Conservation (phyloP, 148 eudicot species). For the Camellia sinensis region DNA sequence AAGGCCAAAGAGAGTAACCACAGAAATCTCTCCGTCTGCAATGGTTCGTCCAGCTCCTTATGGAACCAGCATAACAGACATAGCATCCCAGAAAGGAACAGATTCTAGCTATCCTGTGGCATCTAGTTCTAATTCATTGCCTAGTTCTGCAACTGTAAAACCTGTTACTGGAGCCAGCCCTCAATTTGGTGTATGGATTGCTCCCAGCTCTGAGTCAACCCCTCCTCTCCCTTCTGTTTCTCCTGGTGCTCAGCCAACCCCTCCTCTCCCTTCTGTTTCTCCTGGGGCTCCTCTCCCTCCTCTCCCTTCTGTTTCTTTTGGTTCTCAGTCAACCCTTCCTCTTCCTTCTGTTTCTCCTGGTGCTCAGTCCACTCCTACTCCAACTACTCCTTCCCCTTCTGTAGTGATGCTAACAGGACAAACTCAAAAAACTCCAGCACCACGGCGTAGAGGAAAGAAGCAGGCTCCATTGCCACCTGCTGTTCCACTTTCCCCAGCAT, state of each 20-base stretch:
- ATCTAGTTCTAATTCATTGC: slow-evolving; percentile 25
- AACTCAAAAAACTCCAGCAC: slow-evolving; percentile 41
- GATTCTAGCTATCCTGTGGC: slow-evolving; percentile 20
- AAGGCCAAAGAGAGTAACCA: slow-evolving; percentile 62
- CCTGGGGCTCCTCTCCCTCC: slow-evolving; percentile 31
- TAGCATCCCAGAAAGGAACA: slow-evolving; percentile 15
- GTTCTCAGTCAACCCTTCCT: slow-evolving; percentile 30
- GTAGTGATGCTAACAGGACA: slow-evolving; percentile 39
- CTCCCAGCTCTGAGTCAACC: slow-evolving; percentile 34
- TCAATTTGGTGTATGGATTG: slow-evolving; percentile 31
- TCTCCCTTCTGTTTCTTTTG: slow-evolving; percentile 33
- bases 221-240: slow-evolving; percentile 31
- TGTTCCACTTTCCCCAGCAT: slow-evolving; percentile 28
- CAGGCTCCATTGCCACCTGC: slow-evolving; percentile 30
- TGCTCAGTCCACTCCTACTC: slow-evolving; percentile 22
- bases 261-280: slow-evolving; percentile 32
- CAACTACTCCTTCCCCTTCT: slow-evolving; percentile 26
- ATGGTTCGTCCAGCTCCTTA: slow-evolving; percentile 27
- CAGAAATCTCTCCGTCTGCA: slow-evolving; percentile 33
- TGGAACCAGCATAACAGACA: slow-evolving; percentile 18
- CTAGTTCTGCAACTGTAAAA: slow-evolving; percentile 25
- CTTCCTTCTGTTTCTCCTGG: slow-evolving; percentile 26
- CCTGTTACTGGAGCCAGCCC: slow-evolving; percentile 30
- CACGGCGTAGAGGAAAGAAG: slow-evolving; percentile 62
- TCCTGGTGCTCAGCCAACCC: slow-evolving; percentile 29